Evolutionary conservation across 2,329 filamentous ascomycete species (phyloP), one percentile per base, ranked within the genome.

Genomic region (Aspergillus oerlinghausenensis): DNA sequence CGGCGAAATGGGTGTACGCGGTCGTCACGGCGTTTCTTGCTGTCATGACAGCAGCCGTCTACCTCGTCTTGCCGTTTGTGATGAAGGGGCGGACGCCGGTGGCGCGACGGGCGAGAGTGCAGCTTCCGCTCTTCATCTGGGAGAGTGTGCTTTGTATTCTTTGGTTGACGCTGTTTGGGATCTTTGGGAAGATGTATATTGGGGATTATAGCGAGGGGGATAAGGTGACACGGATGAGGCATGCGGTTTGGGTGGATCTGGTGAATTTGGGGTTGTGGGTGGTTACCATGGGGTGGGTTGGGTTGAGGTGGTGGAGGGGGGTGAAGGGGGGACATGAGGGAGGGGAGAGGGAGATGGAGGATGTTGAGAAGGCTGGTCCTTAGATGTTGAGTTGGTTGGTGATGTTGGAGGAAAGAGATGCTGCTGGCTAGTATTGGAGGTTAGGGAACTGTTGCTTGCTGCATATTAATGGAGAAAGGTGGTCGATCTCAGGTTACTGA

Each of bases 111-210:
- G 50, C 28, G 6, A 19, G 54, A 14, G 19, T 67, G 50, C 63
- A 66, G 35, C 51, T 76, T 3, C 70, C 71, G 14, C 61, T 84
- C 53, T 88, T 89, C 68, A 75, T 79, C 51, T 91, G 89, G 86
- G 88, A 92, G 72, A 75, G 80, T 40, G 70, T 93, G 14, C 74
- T 95, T 19, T 89, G 88, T 65, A 79, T 94, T 60, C 82, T 95
- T 29, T 96, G 90, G 87, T 84, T 91, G 58, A 84, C 86, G 1
- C 80, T 94, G 5, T 96, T 96, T 71, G 92, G 90, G 19, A 77
- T 94, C 58, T 96, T 96, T 70, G 92, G 87, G 54, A 85, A 82
- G 65, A 84, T 93, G 80, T 96, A 88, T 78, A 88, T 96, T 69
- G 74, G 83, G 26, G 55, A 58, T 29, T 56, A 61, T 50, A 50